Percentiles rank a stretch among this genome's conserved stretches.
These are phyloP conservation scores for Naganishia friedmannii DNA, from an alignment of 768 basidiomycete genomes.

Conservation along the genomic window DNA sequence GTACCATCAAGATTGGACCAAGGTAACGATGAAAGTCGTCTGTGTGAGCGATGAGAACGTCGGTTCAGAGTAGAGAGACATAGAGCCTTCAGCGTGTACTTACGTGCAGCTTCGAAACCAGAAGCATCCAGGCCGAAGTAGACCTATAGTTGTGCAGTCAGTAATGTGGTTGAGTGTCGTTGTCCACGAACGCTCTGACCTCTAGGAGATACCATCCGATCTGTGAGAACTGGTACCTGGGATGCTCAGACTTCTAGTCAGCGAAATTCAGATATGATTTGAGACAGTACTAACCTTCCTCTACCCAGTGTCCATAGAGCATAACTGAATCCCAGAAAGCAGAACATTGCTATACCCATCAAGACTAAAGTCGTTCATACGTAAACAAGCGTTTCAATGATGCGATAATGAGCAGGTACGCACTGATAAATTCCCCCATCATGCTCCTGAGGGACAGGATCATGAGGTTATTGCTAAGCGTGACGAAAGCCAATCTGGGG, in stretches of 20 bases:
- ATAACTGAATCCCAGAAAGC: constrained; percentile 85
- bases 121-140: constrained; percentile 89
- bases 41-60: constrained; percentile 51
- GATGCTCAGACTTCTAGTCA: neutral
- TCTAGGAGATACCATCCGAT: constrained; percentile 96
- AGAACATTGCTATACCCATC: constrained; percentile 52
- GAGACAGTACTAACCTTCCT: constrained; percentile 33
- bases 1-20: constrained; percentile 72
- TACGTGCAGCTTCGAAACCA: constrained; percentile 79
- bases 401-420: constrained; percentile 32
- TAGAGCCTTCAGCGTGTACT: constrained; percentile 50
- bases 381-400: constrained; percentile 32
- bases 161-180: neutral
- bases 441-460: constrained; percentile 67
- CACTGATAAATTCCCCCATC: constrained; percentile 74
- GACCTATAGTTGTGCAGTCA: constrained; percentile 25
- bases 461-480: constrained; percentile 63
- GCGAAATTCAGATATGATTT: constrained; percentile 3
- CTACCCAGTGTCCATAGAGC: constrained; percentile 82
- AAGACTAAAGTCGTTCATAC: constrained; percentile 35
- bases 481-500: constrained; percentile 86
- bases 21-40: constrained; percentile 74
- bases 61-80: neutral
- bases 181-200: constrained; percentile 53
- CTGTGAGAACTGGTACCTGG: constrained; percentile 54